Base-by-base conservation (phyloP, 352 stramenopile species). In the Phytopythium litorale region DNA sequence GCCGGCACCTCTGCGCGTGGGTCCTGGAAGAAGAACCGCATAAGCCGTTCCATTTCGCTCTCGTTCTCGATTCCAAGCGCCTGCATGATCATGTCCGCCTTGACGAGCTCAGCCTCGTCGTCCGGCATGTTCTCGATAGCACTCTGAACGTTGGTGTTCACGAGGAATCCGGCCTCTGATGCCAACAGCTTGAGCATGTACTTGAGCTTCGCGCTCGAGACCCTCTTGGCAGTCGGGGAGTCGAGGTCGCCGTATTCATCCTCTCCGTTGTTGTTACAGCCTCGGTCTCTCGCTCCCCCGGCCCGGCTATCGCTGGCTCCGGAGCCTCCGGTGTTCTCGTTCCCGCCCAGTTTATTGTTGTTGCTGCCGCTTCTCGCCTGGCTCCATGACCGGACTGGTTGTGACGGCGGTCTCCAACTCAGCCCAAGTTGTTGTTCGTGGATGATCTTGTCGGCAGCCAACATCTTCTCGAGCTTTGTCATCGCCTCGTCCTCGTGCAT, bases 401-500 rank as follows among this genome's bases (percentile, higher is more conserved):
- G 70, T 0, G 63, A 57, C 6, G 91, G 91, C 3, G 76, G 65
- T 40, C 70, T 67, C 90, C 90, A 98, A 8, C 57, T 62, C 33
- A 94, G 75, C 11, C 92, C 92, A n/a, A 98, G 81, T 61, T 95
- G 81, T 66, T 98, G 92, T 58, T 97, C 87, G 56, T 96, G 80
- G 56, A 98, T 91, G 59, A 98, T 86, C 48, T 79, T 76, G 63
- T 98, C 91, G 1, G 91, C 91, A 38, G 88, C 81, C 19, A 98
- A 74, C 19, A 97, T 68, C 67, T 96, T 92, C 21, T 96, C 79
- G 5, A 97, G 75, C 60, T 96, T 88, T 6, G 75, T 64, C 21
- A 92, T 70, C 0, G 82, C 86, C 13, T 97, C 88, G 32, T 91
- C 81, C 62, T 97, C 86, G 66, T 98, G 93, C 93, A 98, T 97